Conservation (phyloP, 2,329 filamentous ascomycete species). For the Mollisia scopiformis region DNA sequence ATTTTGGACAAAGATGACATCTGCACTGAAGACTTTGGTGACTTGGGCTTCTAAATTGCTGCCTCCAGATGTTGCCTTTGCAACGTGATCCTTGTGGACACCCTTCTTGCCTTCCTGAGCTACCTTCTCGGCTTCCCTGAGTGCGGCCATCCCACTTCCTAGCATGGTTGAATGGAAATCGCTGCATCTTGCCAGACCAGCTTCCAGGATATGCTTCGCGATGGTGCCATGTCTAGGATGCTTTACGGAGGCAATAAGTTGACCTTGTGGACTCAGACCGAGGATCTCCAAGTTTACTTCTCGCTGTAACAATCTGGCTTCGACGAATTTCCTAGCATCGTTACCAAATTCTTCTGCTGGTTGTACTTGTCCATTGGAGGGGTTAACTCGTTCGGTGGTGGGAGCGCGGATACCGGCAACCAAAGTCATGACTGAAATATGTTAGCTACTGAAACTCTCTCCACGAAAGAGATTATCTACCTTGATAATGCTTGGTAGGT, state of each 20-base stretch:
- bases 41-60: conserved; percentile 80
- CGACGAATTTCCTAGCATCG: conserved; percentile 86
- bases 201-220: conserved; percentile 85
- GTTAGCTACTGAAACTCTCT: conserved; percentile 13
- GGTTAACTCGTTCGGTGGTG: conserved; percentile 82
- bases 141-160: conserved; percentile 81
- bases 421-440: conserved; percentile 77
- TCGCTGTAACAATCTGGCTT: conserved; percentile 83
- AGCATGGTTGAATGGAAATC: conserved; percentile 95
- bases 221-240: conserved; percentile 87
- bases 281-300: conserved; percentile 82
- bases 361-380: conserved; percentile 70
- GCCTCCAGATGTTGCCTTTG: conserved; percentile 63
- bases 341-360: conserved; percentile 88
- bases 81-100: conserved; percentile 80
- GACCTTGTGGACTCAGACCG: conserved; percentile 85
- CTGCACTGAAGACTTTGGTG: conserved; percentile 82
- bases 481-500: conserved; percentile 74
- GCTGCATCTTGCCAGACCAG: conserved; percentile 88
- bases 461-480: conserved; percentile 19
- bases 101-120: conserved; percentile 79
- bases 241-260: conserved; percentile 84
- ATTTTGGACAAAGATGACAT: conserved; percentile 84
- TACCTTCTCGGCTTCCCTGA: conserved; percentile 84
- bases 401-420: conserved; percentile 89